A percentile compares a stretch with the other conserved stretches of the same genome.
These are phyloP conservation scores for Panaeolus papilionaceus DNA, from an alignment of 768 basidiomycete genomes.

Conservation along the genomic window DNA sequence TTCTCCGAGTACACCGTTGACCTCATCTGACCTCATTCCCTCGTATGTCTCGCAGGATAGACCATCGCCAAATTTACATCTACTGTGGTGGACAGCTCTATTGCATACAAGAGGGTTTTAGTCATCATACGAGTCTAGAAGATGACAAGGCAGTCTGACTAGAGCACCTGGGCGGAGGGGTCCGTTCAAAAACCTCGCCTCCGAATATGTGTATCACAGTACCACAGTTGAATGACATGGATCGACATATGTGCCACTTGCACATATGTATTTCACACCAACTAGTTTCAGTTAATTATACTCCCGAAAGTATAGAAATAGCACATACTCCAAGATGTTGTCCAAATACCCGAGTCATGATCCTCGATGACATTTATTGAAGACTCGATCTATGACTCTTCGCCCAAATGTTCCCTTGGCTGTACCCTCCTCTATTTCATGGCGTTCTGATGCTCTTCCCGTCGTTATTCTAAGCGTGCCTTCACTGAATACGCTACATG, in stretches of 20 bases:
- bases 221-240: not conserved
- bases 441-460: no score
- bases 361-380: slow-evolving; percentile 18
- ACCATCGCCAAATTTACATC: not conserved
- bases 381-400: slow-evolving; percentile 20
- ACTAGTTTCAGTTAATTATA: not conserved
- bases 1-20: slow-evolving; percentile 1
- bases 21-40: not conserved
- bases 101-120: not conserved
- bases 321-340: slow-evolving; percentile 24
- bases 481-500: not conserved
- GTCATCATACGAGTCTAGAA: not conserved
- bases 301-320: not conserved
- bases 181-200: not conserved
- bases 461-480: not conserved
- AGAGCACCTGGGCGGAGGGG: not conserved
- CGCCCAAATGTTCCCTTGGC: not conserved
- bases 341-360: slow-evolving; percentile 21
- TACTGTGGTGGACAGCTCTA: not conserved
- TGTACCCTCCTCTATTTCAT: no score
- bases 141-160: not conserved
- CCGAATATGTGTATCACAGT: not conserved
- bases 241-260: no score
- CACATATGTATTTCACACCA: not conserved
- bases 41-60: not conserved